Conservation (phyloP, 1,284 basidiomycete species). For the Ustilago curta region DNA sequence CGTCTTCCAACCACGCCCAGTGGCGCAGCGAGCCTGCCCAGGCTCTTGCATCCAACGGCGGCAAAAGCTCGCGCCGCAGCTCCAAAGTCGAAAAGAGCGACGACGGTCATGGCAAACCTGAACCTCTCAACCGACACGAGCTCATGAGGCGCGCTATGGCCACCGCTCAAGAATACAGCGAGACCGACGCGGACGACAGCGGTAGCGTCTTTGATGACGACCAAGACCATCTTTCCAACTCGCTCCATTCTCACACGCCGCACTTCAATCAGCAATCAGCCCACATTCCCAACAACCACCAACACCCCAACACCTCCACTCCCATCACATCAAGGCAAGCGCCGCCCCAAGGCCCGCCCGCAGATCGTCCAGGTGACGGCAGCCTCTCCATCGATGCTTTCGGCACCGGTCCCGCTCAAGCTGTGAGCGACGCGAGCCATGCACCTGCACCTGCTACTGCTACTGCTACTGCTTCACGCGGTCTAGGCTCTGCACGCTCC, state of each 20-base stretch:
- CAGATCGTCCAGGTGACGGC: conserved; percentile 55
- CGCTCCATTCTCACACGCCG: conserved; percentile 36
- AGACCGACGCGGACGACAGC: conserved; percentile 27
- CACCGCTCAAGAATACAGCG: conserved; percentile 40
- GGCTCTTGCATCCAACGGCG: conserved; percentile 8
- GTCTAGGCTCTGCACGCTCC: neutral
- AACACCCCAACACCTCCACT: conserved; percentile 26
- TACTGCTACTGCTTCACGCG: neutral
- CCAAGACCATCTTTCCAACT: conserved; percentile 38
- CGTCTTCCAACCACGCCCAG: conserved; percentile 24
- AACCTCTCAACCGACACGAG: conserved; percentile 58
- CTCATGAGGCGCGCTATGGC: conserved; percentile 66
- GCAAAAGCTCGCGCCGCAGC: conserved; percentile 35
- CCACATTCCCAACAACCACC: neutral
- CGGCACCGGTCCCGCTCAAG: conserved; percentile 13
- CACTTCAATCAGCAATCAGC: conserved; percentile 1
- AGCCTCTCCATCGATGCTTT: conserved; percentile 57
- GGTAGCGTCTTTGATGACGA: conserved; percentile 42
- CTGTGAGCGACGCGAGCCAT: conserved; percentile 11
- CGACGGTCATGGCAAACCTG: conserved; percentile 42
- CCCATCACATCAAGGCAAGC: conserved; percentile 35
- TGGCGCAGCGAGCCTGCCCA: conserved; percentile 26
- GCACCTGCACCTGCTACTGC: neutral
- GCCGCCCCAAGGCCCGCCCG: neutral
- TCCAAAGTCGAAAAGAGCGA: conserved; percentile 46